Evolutionary conservation across 164 flowering plant genomes (phyloP).

Genomic region (Aristolochia fimbriata): DNA sequence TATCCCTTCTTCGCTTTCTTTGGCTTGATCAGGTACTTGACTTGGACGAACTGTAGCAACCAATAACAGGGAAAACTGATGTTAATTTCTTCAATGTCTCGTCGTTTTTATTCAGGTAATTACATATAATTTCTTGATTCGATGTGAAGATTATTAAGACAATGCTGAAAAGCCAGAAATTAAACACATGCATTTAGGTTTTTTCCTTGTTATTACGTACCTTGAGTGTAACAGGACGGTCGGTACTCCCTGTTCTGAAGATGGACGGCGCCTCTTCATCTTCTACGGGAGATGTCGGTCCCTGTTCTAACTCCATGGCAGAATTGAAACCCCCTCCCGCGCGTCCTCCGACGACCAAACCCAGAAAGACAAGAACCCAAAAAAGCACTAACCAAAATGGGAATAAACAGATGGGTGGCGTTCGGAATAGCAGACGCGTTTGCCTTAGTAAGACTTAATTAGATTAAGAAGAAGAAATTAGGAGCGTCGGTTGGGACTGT

Average conservation of each 20-base stretch:
- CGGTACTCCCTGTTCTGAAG: neutral
- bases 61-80: neutral
- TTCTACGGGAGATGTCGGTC: neutral
- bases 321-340: neutral
- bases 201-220: no score
- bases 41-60: neutral
- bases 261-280: neutral
- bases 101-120: no score
- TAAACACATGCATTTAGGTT: no score
- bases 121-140: no score
- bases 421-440: no score
- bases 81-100: no score
- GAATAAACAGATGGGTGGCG: no score
- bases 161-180: neutral
- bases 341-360: no score
- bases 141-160: no score
- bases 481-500: neutral
- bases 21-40: neutral
- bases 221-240: constrained; percentile 4
- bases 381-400: no score
- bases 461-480: neutral
- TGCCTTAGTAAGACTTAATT: no score
- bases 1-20: neutral
- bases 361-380: neutral
- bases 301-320: neutral